Evolutionary conservation across 2,329 filamentous ascomycete species (phyloP).

Genomic region (Phialophora expanda): DNA sequence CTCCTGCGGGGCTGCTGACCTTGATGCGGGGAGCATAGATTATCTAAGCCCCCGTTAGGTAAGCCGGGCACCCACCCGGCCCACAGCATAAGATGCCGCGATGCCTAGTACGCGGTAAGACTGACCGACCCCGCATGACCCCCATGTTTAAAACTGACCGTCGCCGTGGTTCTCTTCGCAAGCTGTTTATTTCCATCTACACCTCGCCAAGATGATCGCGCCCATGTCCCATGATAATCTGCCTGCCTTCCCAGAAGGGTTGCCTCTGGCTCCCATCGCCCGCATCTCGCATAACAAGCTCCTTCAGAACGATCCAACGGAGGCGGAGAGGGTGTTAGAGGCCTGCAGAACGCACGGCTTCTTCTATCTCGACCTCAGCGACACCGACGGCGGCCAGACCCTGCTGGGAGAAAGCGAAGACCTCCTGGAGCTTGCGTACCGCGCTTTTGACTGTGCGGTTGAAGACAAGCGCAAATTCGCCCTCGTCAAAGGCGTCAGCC

Average conservation of each 20-base stretch:
- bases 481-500: slow-evolving; percentile 38
- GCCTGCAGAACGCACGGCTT: slow-evolving; percentile 57
- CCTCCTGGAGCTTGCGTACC: slow-evolving; percentile 53
- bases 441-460: slow-evolving; percentile 55
- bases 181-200: not conserved
- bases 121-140: not conserved
- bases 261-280: slow-evolving; percentile 51
- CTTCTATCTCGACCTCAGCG: slow-evolving; percentile 60
- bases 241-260: slow-evolving; percentile 49
- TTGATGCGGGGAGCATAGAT: not conserved
- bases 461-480: slow-evolving; percentile 40
- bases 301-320: slow-evolving; percentile 43
- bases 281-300: slow-evolving; percentile 49
- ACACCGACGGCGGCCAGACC: slow-evolving; percentile 43
- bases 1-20: too few relatives aligned
- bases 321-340: slow-evolving; percentile 46
- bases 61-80: not conserved
- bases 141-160: not conserved
- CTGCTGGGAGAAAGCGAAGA: slow-evolving; percentile 50
- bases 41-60: not conserved
- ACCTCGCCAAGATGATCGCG: not conserved
- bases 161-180: not conserved
- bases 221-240: slow-evolving; percentile 3
- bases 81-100: not conserved
- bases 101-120: not conserved